Evolutionary conservation across 2,329 filamentous ascomycete genomes (phyloP), one percentile per base, ranked within the genome.

Genomic region (Phaeophleospora eucalypticola): DNA sequence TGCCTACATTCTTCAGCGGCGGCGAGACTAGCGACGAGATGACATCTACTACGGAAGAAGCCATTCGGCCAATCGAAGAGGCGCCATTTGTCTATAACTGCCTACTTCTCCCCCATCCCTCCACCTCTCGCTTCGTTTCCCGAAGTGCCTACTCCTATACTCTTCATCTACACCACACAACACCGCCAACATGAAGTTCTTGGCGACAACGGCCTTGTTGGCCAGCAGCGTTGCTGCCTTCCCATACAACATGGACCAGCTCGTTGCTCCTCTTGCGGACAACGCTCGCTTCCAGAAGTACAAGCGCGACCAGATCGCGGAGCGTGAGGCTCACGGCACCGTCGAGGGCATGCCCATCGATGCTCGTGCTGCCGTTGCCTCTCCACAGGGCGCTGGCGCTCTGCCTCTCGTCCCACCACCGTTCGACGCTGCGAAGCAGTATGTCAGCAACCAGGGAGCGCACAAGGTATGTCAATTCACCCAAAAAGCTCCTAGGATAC

Each of bases 391-490:
- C 36, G 47, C 33, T 20, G 59, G 57, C 27, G 59, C 59, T 18
- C 38, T 60, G 16, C 61, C 62, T 10, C 38, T 58, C 9, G 32
- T 40, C 8, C 56, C 59, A 32, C 61, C 63, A 2, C 57, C 59
- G 12, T 67, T 68, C 49, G 57, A 65, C 46, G 62, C 65, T 10
- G 49, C 47, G 4, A 36, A 54, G 7, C 65, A 67, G 41, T 56
- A 49, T 37, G 56, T 67, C 33, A 57, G 54, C 47, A 62, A 53
- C 39, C 46, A 49, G 19, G 64, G 63, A 14, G 36, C 42, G 2
- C 43, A 66, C 47, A 50, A 48, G 3, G 49, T 52, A 36, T 12
- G 49, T 43, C 20, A 45, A 15, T 4, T 19, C 16, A 6, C 17
- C 6, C 12, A 6, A 6, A 14, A 14, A 6, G 4, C 17, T 15